These are phyloP conservation scores for Neospermospora avenae DNA, from an alignment of 2,329 filamentous ascomycete species.

Conservation along the genomic window DNA sequence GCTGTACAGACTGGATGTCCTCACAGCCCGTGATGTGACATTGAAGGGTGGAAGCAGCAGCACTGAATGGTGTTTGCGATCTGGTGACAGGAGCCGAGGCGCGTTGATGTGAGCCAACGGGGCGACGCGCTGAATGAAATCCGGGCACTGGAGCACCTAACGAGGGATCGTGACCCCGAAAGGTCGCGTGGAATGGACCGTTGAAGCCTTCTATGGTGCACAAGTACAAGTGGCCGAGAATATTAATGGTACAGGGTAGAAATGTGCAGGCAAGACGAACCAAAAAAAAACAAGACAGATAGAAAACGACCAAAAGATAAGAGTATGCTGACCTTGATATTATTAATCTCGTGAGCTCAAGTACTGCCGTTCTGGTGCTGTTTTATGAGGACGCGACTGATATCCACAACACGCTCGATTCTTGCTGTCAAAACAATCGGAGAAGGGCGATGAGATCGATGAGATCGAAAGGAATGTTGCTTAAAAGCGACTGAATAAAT, in stretches of 20 bases:
- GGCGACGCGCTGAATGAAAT: slow-evolving; percentile 25
- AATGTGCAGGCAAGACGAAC: slow-evolving; percentile 10
- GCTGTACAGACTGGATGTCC: slow-evolving; percentile 16
- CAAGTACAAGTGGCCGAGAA: slow-evolving; percentile 19
- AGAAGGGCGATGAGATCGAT: slow-evolving; percentile 2
- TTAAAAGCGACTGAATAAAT: slow-evolving; percentile 7
- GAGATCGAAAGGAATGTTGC: slow-evolving; percentile 5
- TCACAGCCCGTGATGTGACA: slow-evolving; percentile 28
- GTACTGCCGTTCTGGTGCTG: not conserved
- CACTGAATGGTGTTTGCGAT: slow-evolving; percentile 31
- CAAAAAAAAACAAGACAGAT: slow-evolving; percentile 1
- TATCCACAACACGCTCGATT: slow-evolving; percentile 12
- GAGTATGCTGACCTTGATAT: slow-evolving; percentile 25
- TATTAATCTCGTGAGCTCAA: slow-evolving; percentile 14
- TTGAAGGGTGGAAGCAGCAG: slow-evolving; percentile 27
- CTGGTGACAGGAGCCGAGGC: slow-evolving; percentile 30
- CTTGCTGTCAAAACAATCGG: not conserved
- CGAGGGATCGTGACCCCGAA: slow-evolving; percentile 30
- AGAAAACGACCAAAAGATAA: not conserved
- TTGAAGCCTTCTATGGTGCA: slow-evolving; percentile 13
- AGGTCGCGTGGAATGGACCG: slow-evolving; percentile 29
- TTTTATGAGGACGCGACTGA: slow-evolving; percentile 22
- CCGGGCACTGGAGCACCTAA: slow-evolving; percentile 30
- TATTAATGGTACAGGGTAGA: slow-evolving; percentile 7
- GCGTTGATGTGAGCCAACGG: slow-evolving; percentile 22